These are phyloP conservation scores for Apostasia shenzhenica DNA, from an alignment of 106 monocot species.

Conservation along the genomic window DNA sequence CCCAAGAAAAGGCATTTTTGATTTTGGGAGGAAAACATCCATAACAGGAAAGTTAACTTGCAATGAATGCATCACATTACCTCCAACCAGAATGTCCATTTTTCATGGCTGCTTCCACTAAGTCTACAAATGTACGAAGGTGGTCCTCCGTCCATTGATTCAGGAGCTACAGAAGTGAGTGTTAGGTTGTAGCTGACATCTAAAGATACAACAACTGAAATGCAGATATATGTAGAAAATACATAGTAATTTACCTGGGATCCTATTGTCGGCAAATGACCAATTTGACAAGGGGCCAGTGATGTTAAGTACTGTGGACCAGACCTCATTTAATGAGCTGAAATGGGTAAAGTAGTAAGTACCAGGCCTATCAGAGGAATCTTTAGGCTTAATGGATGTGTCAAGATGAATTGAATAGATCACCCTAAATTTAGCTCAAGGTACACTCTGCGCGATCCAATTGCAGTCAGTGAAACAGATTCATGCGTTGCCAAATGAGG, in stretches of 20 bases:
- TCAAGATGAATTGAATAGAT: not conserved
- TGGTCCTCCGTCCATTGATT: constrained; percentile 64
- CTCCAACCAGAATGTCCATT: constrained; percentile 98
- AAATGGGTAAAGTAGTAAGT: constrained; percentile 8
- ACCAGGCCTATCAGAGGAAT: not conserved
- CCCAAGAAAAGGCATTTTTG: no score
- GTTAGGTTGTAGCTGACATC: not conserved
- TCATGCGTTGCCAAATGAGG: constrained; percentile 42
- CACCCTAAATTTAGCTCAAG: constrained; percentile 83
- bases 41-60: no score
- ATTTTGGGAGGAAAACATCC: no score
- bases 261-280: constrained; percentile 77
- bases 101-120: constrained; percentile 62
- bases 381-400: no score
- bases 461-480: constrained; percentile 10
- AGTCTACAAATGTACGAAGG: constrained; percentile 86
- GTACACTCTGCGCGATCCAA: constrained; percentile 47
- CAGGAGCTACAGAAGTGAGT: constrained; percentile 40
- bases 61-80: constrained; percentile 22
- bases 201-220: not conserved
- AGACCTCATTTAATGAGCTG: constrained; percentile 81
- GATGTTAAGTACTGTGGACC: constrained; percentile 78
- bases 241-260: constrained; percentile 54
- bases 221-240: not conserved
- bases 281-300: constrained; percentile 92